A percentile compares a stretch with the other conserved stretches of the same genome.
Conservation (phyloP, 306 rosid species). For the Oemleria cerasiformis region DNA sequence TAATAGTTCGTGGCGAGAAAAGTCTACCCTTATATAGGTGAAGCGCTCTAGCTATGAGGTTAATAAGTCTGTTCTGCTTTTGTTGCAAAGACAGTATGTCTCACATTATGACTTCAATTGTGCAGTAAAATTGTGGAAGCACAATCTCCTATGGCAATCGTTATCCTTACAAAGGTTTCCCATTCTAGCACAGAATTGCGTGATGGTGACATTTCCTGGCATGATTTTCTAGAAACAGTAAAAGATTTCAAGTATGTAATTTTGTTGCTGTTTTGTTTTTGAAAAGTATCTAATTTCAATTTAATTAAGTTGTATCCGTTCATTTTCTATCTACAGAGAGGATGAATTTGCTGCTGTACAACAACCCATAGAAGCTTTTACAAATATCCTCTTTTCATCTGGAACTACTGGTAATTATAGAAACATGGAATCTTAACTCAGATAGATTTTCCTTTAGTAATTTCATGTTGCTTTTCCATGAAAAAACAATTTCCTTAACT, state of each 20-base stretch:
- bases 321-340: slow-evolving; percentile 51
- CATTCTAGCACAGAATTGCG: slow-evolving; percentile 65
- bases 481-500: neutral
- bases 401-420: slow-evolving; percentile 80
- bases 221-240: slow-evolving; percentile 65
- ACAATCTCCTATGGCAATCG: slow-evolving; percentile 71
- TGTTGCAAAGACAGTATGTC: slow-evolving; percentile 20
- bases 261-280: neutral
- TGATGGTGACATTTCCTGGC: slow-evolving; percentile 72
- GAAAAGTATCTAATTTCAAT: too few relatives aligned
- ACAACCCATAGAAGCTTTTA: slow-evolving; percentile 61
- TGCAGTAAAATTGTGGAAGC: slow-evolving; percentile 93
- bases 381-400: slow-evolving; percentile 87
- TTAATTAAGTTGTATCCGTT: neutral
- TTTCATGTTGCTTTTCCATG: neutral
- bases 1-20: slow-evolving; percentile 83
- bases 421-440: slow-evolving; percentile 18
- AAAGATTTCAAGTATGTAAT: slow-evolving; percentile 55
- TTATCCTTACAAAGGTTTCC: slow-evolving; percentile 56
- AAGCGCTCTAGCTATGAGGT: slow-evolving; percentile 23
- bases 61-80: slow-evolving; percentile 15
- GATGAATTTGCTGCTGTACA: slow-evolving; percentile 68
- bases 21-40: slow-evolving; percentile 83
- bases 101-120: slow-evolving; percentile 36
- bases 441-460: neutral